These are phyloP conservation scores for Austropuccinia psidii DNA, from an alignment of 1,284 basidiomycete species.

Conservation along the genomic window DNA sequence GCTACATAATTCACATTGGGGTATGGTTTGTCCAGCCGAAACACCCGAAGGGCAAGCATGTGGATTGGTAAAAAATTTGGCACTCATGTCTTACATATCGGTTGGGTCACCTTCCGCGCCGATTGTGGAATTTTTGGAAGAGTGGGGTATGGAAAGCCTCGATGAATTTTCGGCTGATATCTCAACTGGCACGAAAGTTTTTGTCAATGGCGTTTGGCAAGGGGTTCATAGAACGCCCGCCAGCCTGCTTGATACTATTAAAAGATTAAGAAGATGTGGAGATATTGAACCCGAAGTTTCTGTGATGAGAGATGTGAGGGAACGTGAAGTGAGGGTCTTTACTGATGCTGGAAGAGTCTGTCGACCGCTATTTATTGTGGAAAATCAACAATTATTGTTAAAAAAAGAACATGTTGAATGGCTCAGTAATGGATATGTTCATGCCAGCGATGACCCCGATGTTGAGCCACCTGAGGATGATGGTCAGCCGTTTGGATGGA, in stretches of 20 bases:
- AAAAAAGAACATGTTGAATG: constrained; percentile 77
- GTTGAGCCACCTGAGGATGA: constrained; percentile 54
- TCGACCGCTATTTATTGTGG: constrained; percentile 92
- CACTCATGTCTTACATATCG: constrained; percentile 95
- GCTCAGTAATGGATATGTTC: constrained; percentile 51
- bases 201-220: constrained; percentile 99
- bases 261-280: constrained; percentile 83
- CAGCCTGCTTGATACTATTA: constrained; percentile 83
- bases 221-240: constrained; percentile 95
- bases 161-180: constrained; percentile 81
- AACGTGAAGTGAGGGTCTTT: constrained; percentile 85
- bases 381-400: constrained; percentile 62
- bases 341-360: constrained; percentile 96
- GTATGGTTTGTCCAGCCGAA: constrained; percentile 98
- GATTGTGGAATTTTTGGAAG: constrained; percentile 96
- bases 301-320: constrained; percentile 92
- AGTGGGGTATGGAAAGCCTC: constrained; percentile 89
- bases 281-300: constrained; percentile 95
- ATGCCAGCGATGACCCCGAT: constrained; percentile 50
- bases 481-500: constrained; percentile 64
- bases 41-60: constrained; percentile 99
- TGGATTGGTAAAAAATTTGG: constrained; percentile 96
- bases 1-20: constrained; percentile 99
- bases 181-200: constrained; percentile 84
- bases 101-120: constrained; percentile 93